Base-by-base conservation (phyloP, 2,329 filamentous ascomycete genomes). In the Leptographium procerum region DNA sequence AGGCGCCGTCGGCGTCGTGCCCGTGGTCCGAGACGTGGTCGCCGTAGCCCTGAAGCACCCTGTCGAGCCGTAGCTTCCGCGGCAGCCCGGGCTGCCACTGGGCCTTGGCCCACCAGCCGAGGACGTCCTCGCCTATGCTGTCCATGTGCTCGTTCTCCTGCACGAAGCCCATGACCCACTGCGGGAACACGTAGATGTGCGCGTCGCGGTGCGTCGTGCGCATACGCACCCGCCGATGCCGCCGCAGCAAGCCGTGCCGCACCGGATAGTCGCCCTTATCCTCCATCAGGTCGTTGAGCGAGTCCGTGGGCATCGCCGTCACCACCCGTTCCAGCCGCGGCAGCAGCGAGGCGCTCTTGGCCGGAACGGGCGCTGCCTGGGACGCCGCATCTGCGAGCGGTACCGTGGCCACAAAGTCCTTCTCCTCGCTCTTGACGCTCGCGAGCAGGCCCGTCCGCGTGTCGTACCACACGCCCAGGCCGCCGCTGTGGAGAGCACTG, bases 41-140 rank as follows among this genome's bases (percentile, higher is more conserved):
- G 28, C 28, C 22, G 33, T 60, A 55, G 51, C 33, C 11, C 59
- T 61, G 51, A 43, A 94, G 77, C 4, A 92, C 80, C 51, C 86
- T 77, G 55, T 81, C 75, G 56, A 96, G 74, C 1, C 85, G 82
- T 9, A 97, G 78, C 71, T 95, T 96, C 56, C 87, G 83, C 0
- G 82, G 83, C 3, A 96, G 76, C 0, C 89, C 88, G 3, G 81
- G 77, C 70, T 97, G 91, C 94, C 94, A 99, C 57, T 85, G 85
- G 1, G 92, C 85, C 70, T 97, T 97, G 36, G 91, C 89, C 91
- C 91, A 96, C 88, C 89, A 96, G 8, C 91, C 91, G 19, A 97
- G 77, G 7, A 96, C 84, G 67, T 97, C 92, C 70, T 97, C 92
- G 34, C 88, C 88, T 53, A 99, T 85, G 58, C 86, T 95, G 66